A percentile compares a stretch with the other conserved stretches of the same genome.
Conservation (phyloP, 129 eudicot species). For the Centaurea solstitialis region DNA sequence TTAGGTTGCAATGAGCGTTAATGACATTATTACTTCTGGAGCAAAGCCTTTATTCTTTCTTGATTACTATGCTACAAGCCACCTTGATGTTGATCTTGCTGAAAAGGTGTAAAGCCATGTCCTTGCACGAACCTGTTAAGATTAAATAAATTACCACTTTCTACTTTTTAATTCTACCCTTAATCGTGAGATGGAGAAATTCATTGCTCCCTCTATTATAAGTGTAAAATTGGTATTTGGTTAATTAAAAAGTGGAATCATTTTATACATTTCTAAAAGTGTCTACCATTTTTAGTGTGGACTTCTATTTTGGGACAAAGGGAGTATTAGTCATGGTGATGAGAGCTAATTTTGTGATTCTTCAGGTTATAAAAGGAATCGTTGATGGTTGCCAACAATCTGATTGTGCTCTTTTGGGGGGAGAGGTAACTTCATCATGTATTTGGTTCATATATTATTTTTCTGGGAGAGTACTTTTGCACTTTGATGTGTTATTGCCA, state of each 20-base stretch:
- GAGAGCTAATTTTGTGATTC: background rate
- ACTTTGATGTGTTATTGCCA: background rate
- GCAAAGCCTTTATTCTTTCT: constrained; percentile 97
- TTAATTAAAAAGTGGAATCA: background rate
- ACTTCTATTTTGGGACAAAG: background rate
- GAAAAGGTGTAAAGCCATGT: constrained; percentile 53
- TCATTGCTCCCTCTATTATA: background rate
- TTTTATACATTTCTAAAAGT: background rate
- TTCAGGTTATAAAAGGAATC: constrained; percentile 79
- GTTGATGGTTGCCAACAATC: constrained; percentile 81
- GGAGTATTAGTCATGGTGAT: background rate
- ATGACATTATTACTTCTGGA: constrained; percentile 96
- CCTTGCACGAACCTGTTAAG: background rate
- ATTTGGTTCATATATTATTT: background rate
- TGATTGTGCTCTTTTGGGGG: constrained; percentile 73
- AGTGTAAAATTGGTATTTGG: background rate
- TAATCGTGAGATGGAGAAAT: background rate
- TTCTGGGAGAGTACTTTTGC: background rate
- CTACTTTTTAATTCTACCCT: background rate
- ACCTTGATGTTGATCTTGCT: constrained; percentile 93
- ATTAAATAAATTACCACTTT: background rate
- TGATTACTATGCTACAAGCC: constrained; percentile 95
- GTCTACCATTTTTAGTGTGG: background rate
- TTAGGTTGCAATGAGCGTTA: constrained; percentile 98
- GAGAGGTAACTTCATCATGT: constrained; percentile 54